phyloP scores from a whole-genome alignment of 176 grass and related monocot genomes.

The Thalia dealbata region DNA sequence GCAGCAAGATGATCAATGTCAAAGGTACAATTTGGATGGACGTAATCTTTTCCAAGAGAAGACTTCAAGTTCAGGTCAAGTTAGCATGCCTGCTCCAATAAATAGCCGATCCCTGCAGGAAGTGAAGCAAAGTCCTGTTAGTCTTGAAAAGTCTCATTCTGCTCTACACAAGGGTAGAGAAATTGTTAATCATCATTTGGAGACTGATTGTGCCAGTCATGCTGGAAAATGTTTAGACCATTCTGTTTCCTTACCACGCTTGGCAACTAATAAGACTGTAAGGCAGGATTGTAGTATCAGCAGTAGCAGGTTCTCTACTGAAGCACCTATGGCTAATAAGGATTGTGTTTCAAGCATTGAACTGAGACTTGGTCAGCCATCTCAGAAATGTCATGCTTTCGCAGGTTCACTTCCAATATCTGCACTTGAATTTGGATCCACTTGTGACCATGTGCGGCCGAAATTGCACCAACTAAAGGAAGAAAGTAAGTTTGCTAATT shows the following conservation, averaged over 20 bases:
- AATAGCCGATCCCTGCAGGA: background rate
- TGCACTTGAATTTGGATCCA: background rate
- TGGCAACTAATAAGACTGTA: background rate
- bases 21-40: background rate
- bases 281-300: background rate
- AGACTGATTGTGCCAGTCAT: background rate
- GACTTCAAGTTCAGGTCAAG: background rate
- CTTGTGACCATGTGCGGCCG: background rate
- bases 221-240: background rate
- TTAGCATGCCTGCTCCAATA: background rate
- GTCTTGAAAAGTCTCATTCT: background rate
- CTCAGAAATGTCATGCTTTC: background rate
- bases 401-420: background rate
- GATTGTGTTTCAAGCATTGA: constrained; percentile 4
- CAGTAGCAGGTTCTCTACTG: background rate
- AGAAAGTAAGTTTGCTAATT: background rate
- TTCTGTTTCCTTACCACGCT: background rate
- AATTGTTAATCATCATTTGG: background rate
- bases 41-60: background rate
- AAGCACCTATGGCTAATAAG: constrained; percentile 3
- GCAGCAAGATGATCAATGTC: background rate
- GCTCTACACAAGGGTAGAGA: background rate
- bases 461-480: constrained; percentile 1
- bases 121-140: background rate
- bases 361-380: constrained; percentile 7